Evolutionary conservation across 2,329 filamentous ascomycete genomes (phyloP), one percentile per base, ranked within the genome.

Genomic region (Paraphaeosphaeria minitans): DNA sequence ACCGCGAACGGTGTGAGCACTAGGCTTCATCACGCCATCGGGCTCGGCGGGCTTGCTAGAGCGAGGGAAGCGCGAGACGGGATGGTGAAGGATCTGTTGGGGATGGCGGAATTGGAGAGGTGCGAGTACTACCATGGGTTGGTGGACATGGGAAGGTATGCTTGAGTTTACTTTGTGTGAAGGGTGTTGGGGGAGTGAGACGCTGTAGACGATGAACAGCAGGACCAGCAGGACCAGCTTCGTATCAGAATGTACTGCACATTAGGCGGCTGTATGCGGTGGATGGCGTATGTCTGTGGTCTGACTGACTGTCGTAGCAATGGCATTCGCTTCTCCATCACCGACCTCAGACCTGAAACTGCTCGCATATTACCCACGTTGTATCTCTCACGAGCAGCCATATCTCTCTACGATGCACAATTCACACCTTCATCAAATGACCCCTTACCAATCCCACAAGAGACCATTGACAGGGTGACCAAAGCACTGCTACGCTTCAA

Each of bases 251-350:
- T 31, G 16, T 9, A 46, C 29, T 33, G 14, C 13, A 24, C n/a
- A 31, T 12, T 31, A 31, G 29, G 29, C 29, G 29, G 29, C 8
- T 31, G 29, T 33, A 22, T 45, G 22, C 16, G 2, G 33, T 37
- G 29, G 35, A n/a, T 19, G 7, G 31, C 16, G 21, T 31, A 42
- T 77, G 13, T 14, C n/a, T 47, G 24, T 21, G 9, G 43, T 33
- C n/a, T 31, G 24, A 48, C 55, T 56, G 54, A 58, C 50, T 31
- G n/a, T 41, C 68, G 24, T 57, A 92, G 92, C 81, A 97, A 97
- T 81, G 93, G 93, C 68, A 94, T 97, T 69, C 91, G 93, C 56
- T 96, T 96, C 81, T 94, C 92, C 46, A 92, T 97, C 69, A 91
- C 92, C 9, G 88, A 92, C 65, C 83, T 96, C n/a, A 84, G 87